phyloP scores from a whole-genome alignment of 345 rosid genomes.

The Eucalyptus leucophloia region DNA sequence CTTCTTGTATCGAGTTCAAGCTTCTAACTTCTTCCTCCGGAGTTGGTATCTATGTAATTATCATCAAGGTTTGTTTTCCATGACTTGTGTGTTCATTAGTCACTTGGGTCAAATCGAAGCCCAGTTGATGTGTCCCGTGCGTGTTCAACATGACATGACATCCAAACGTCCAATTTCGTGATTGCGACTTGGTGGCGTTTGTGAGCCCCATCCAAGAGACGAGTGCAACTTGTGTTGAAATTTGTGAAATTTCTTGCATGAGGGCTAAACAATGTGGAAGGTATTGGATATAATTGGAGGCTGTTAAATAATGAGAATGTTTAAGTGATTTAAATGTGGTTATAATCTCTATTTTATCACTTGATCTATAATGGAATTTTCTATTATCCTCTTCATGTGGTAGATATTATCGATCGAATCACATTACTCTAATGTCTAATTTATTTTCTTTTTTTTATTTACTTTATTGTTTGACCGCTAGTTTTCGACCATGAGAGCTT shows the following conservation, averaged over 20 bases:
- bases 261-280: no score
- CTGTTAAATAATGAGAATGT: neutral
- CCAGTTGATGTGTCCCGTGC: neutral
- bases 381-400: accelerated
- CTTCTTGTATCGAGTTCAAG: neutral
- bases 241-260: no score
- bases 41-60: neutral
- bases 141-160: neutral
- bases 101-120: neutral
- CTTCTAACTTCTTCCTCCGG: neutral
- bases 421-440: no score
- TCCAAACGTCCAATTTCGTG: neutral
- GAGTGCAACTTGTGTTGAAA: no score
- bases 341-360: no score
- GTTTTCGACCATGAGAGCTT: no score
- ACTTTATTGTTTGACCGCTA: no score
- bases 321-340: no score
- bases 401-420: no score
- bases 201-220: neutral
- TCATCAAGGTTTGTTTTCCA: no score
- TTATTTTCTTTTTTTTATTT: no score
- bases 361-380: accelerated
- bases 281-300: no score
- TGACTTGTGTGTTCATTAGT: neutral
- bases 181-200: neutral